These are phyloP conservation scores for Arxiozyma telluris DNA, from an alignment of 1,139 yeast species.

Conservation along the genomic window DNA sequence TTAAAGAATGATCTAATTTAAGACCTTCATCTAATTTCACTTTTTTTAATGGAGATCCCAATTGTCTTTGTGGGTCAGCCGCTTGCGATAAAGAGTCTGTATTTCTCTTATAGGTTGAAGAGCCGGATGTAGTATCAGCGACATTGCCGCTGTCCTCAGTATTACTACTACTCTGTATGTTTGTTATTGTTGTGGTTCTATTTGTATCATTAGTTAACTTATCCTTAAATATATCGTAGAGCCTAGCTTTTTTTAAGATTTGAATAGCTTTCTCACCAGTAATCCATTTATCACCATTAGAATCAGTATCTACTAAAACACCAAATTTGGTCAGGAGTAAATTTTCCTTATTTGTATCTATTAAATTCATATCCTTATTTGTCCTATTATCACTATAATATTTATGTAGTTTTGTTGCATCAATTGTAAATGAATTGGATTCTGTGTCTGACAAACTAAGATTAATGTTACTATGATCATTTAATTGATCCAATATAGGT, in stretches of 20 bases:
- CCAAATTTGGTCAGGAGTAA: conserved; percentile 19
- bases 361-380: neutral
- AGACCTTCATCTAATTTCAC: conserved; percentile 13
- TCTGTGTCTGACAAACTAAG: neutral
- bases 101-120: conserved; percentile 4
- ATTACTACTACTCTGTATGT: neutral
- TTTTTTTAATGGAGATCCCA: conserved; percentile 27
- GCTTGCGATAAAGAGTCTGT: conserved; percentile 2
- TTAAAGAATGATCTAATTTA: neutral
- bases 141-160: neutral
- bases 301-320: conserved; percentile 24
- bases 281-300: conserved; percentile 24
- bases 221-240: conserved; percentile 14
- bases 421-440: neutral
- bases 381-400: neutral
- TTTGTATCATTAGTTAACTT: conserved; percentile 5
- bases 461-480: neutral
- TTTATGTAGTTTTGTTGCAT: conserved; percentile 7
- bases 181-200: neutral
- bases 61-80: conserved; percentile 13
- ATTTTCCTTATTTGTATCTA: conserved; percentile 12
- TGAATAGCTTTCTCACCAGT: conserved; percentile 21
- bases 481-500: conserved; percentile 17
- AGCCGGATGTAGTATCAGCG: neutral
- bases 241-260: conserved; percentile 13